Evolutionary conservation across 2,329 filamentous ascomycete genomes (phyloP).

Genomic region (Aspergillus amoenus): DNA sequence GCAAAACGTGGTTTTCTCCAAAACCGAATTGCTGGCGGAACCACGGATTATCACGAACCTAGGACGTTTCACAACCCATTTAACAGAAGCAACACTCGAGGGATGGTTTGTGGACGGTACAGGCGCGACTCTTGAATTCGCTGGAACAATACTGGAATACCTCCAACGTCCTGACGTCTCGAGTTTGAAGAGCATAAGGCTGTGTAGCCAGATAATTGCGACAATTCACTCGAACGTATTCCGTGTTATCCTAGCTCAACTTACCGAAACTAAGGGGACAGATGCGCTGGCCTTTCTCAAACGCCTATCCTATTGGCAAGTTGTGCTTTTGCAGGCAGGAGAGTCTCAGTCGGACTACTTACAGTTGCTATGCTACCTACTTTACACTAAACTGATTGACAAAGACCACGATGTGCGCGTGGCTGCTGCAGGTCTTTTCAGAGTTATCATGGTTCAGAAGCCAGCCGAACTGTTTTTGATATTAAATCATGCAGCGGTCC

Average conservation of each 20-base stretch:
- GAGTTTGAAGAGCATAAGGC: conserved; percentile 78
- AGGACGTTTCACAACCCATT: conserved; percentile 73
- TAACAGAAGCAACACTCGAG: conserved; percentile 89
- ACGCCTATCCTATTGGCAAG: conserved; percentile 94
- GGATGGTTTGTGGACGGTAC: conserved; percentile 94
- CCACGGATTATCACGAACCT: conserved; percentile 85
- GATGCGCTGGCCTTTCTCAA: conserved; percentile 73
- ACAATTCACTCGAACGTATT: conserved; percentile 76
- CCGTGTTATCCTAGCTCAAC: conserved; percentile 71
- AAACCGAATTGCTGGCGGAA: conserved; percentile 73
- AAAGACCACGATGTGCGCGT: conserved; percentile 65
- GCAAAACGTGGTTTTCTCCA: conserved; percentile 66
- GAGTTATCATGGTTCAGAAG: conserved; percentile 92
- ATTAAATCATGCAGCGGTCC: conserved; percentile 68
- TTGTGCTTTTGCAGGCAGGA: conserved; percentile 76
- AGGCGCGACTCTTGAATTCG: conserved; percentile 79
- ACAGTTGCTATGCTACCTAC: conserved; percentile 83
- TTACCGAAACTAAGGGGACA: conserved; percentile 77
- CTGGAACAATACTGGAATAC: conserved; percentile 81
- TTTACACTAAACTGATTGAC: conserved; percentile 85
- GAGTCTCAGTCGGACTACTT: conserved; percentile 78
- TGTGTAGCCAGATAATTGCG: conserved; percentile 80
- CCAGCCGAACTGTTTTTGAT: conserved; percentile 75
- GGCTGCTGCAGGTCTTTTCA: conserved; percentile 79
- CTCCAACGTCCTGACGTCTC: conserved; percentile 82